A percentile compares a stretch with the other conserved stretches of the same genome.
Conservation (phyloP, 176 grass and related monocot species). For the Bromus sterilis region DNA sequence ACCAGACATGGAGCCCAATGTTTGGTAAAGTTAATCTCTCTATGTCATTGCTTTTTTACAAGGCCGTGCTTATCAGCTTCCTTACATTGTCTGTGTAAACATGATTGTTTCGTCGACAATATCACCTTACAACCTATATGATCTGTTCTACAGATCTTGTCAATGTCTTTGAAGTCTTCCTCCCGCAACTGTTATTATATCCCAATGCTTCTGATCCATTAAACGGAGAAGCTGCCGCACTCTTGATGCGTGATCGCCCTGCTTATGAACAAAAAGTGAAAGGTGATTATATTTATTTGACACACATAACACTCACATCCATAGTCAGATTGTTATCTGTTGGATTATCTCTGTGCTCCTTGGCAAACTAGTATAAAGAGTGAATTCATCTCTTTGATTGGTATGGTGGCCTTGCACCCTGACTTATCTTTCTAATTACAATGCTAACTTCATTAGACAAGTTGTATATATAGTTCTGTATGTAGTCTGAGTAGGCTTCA, state of each 20-base stretch:
- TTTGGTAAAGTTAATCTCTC: conserved; percentile 47
- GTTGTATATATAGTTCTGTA: too few species aligned
- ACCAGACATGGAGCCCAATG: conserved; percentile 99
- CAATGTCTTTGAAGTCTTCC: conserved; percentile 91
- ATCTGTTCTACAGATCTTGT: conserved; percentile 55
- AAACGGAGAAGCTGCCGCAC: conserved; percentile 83
- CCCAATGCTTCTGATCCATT: conserved; percentile 93
- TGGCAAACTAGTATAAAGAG: neutral
- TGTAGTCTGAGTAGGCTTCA: neutral
- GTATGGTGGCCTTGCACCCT: neutral
- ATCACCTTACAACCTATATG: neutral
- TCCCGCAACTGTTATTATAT: conserved; percentile 83
- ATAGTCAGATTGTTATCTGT: neutral
- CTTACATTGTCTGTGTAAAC: neutral
- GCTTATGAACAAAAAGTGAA: conserved; percentile 96
- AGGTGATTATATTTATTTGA: conserved; percentile 16
- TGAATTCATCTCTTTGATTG: neutral
- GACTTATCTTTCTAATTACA: neutral
- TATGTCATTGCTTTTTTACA: neutral
- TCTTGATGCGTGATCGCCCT: conserved; percentile 89
- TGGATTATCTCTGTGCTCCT: neutral
- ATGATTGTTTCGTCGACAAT: neutral
- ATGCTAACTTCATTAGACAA: neutral
- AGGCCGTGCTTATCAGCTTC: neutral
- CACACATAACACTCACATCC: neutral